Evolutionary conservation across 192 early-diverging fungal genomes (phyloP).

Genomic region (Coemansia sp.): DNA sequence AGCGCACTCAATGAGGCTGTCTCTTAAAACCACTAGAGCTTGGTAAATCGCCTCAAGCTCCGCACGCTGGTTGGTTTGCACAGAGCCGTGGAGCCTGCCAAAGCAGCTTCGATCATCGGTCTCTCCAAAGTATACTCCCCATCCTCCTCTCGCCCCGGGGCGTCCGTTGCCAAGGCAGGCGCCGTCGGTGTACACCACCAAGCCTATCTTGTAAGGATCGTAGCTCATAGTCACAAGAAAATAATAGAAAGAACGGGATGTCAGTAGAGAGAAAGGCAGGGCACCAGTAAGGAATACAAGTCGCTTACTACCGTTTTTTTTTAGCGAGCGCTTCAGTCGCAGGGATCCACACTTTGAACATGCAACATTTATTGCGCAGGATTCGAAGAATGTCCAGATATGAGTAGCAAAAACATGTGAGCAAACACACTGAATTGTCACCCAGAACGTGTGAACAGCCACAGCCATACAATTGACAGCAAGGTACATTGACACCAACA

Average conservation of each 20-base stretch:
- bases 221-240: background rate
- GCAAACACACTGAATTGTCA: background rate
- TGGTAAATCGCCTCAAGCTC: slow-evolving; percentile 25
- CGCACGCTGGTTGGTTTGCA: slow-evolving; percentile 20
- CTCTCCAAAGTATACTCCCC: slow-evolving; percentile 58
- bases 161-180: slow-evolving; percentile 55
- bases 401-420: background rate
- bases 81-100: slow-evolving; percentile 23
- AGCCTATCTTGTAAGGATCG: background rate
- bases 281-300: too few relatives aligned
- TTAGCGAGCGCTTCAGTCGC: too few relatives aligned
- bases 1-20: background rate
- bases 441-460: background rate
- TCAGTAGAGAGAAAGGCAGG: background rate
- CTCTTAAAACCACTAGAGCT: background rate
- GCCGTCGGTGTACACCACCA: slow-evolving; percentile 57
- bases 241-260: background rate
- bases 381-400: background rate
- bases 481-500: background rate
- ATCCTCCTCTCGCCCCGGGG: slow-evolving; percentile 47
- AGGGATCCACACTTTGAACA: background rate
- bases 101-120: slow-evolving; percentile 52
- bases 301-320: too few relatives aligned
- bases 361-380: background rate
- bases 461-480: background rate